Conservation (phyloP, 441 rosid genomes). For the Populus hybrid region DNA sequence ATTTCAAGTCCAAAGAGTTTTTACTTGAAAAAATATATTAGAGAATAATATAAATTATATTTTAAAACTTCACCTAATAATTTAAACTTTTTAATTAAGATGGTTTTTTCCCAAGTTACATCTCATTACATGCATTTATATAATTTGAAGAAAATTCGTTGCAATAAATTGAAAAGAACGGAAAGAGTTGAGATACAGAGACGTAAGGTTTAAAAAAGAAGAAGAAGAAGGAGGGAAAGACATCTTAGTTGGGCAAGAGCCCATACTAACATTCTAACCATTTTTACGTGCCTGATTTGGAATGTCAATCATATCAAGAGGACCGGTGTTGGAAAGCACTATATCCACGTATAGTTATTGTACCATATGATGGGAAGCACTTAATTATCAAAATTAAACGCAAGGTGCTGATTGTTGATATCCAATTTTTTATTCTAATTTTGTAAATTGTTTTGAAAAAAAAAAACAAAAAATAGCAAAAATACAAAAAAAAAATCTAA, state of each 20-base stretch:
- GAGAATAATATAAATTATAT: too few relatives aligned
- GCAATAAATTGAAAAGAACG: not conserved
- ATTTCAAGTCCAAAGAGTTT: too few relatives aligned
- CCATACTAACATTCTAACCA: not conserved
- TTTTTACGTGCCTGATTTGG: not conserved
- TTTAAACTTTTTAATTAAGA: too few relatives aligned
- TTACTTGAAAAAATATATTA: too few relatives aligned
- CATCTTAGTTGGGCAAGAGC: not conserved
- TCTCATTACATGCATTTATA: too few relatives aligned
- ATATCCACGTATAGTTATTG: not conserved
- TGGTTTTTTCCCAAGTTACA: rapidly evolving
- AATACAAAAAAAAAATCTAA: too few relatives aligned
- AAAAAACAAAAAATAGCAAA: too few relatives aligned
- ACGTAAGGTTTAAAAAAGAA: too few relatives aligned
- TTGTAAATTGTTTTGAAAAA: too few relatives aligned
- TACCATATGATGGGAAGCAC: not conserved
- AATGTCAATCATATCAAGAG: slow-evolving; percentile 9
- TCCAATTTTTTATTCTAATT: not conserved
- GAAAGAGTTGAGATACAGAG: too few relatives aligned
- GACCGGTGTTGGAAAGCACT: slow-evolving; percentile 16
- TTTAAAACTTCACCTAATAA: too few relatives aligned
- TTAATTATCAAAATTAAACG: not conserved
- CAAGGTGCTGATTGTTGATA: not conserved
- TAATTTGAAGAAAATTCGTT: not conserved
- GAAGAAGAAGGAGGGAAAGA: too few relatives aligned